These are phyloP conservation scores for Centrapalus pauciflorus DNA, from an alignment of 129 eudicot species.

Conservation along the genomic window DNA sequence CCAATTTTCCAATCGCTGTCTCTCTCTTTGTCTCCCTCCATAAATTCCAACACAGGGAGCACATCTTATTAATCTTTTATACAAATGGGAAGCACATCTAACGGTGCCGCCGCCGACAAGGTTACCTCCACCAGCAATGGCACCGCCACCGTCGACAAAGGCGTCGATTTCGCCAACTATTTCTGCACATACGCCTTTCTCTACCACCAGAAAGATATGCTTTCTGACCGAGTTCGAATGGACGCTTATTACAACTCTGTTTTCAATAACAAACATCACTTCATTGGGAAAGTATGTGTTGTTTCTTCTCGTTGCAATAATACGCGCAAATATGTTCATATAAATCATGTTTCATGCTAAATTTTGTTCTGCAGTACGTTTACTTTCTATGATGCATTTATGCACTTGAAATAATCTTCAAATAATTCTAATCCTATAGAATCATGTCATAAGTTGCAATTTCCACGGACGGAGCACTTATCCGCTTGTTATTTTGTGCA, in stretches of 20 bases:
- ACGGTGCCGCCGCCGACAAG: conserved; percentile 31
- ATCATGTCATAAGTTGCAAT: background rate
- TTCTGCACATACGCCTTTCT: conserved; percentile 97
- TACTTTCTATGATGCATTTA: background rate
- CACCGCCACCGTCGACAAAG: conserved; percentile 64
- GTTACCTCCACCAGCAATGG: conserved; percentile 19
- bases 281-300: conserved; percentile 49
- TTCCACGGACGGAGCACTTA: background rate
- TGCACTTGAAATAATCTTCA: background rate
- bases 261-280: conserved; percentile 63
- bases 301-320: background rate
- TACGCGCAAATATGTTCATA: background rate
- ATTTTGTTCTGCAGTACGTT: background rate
- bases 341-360: background rate
- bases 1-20: conserved; percentile 16
- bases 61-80: background rate
- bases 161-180: conserved; percentile 89
- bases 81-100: conserved; percentile 38
- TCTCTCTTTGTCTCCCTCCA: conserved; percentile 23
- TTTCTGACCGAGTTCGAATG: conserved; percentile 95
- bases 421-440: background rate
- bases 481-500: background rate
- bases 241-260: conserved; percentile 87
- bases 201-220: conserved; percentile 99
- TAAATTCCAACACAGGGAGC: background rate